Conservation (phyloP, 164 flowering plant species). For the Warburgia ugandensis region DNA sequence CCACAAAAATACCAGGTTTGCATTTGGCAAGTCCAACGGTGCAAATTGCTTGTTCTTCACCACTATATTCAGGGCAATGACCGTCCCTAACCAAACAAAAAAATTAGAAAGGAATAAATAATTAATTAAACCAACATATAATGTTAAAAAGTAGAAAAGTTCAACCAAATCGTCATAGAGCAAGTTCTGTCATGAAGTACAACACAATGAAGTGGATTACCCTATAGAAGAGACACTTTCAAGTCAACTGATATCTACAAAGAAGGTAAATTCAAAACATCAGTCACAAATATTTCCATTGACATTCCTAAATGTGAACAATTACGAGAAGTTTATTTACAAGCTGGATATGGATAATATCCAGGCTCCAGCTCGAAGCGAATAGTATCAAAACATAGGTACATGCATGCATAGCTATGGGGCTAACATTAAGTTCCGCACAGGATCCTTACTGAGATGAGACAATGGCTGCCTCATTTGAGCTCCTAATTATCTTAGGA, state of each 20-base stretch:
- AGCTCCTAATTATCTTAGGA: too few relatives aligned
- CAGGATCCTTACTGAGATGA: too few relatives aligned
- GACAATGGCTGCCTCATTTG: too few relatives aligned
- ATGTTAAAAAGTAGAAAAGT: not conserved
- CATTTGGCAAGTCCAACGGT: constrained; percentile 88
- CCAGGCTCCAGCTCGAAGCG: too few relatives aligned
- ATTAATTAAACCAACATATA: not conserved
- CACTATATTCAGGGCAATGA: constrained; percentile 87
- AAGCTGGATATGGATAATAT: too few relatives aligned
- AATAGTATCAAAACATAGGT: too few relatives aligned
- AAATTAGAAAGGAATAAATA: not conserved
- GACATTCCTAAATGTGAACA: too few relatives aligned
- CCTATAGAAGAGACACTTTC: not conserved
- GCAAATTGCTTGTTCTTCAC: constrained; percentile 95
- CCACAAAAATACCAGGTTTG: constrained; percentile 80
- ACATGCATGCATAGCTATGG: too few relatives aligned
- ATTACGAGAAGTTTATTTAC: too few relatives aligned
- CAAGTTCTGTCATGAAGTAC: not conserved
- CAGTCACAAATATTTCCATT: too few relatives aligned
- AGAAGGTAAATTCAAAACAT: too few relatives aligned
- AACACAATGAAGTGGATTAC: not conserved
- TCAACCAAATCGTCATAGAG: not conserved
- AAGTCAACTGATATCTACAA: not conserved
- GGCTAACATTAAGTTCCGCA: too few relatives aligned
- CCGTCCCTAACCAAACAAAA: constrained; percentile 60